Base-by-base conservation (phyloP, 768 basidiomycete species). In the Podaxis mareebaensis region DNA sequence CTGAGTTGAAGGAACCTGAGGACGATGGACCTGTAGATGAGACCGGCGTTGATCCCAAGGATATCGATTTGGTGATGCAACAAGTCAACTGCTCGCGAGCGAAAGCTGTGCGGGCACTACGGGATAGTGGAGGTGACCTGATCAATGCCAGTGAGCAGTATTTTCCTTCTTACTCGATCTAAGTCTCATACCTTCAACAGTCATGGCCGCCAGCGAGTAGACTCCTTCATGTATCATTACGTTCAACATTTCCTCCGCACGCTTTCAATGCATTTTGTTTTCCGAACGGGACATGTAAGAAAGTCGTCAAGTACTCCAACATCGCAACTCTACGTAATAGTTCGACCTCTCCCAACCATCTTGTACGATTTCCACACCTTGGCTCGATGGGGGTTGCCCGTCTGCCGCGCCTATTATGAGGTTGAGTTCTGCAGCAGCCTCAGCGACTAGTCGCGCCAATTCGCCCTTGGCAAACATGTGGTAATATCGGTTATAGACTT, bases 181-280 rank as follows among this genome's bases (percentile, higher is more conserved):
- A 48, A 33, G 57, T 56, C 55, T 65, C 26, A 67, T 54, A 65
- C 39, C 15, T 26, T 48, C 64, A 58, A 17, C 58, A 95, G 93
- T 95, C 76, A 95, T 95, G 93, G 91, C 93, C 10, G 93, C 93
- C 68, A 93, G 90, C 86, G 91, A 92, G 80, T 95, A 81, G 83
- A 79, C 64, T 65, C 67, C 69, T 70, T 63, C 66, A 67, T 68
- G 67, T 68, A 68, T 70, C 63, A 67, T 68, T 60, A 68, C 73
- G 69, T 70, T 72, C 71, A 66, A 69, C 71, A 64, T 67, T 74
- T 70, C 75, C 74, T 71, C 66, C 69, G 36, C 59, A 48, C 58
- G 59, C 68, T 64, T 68, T 65, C 61, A 70, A 70, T 71, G 61
- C 40, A 67, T 65, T 56, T 65, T 61, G 66, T 65, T 67, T 72